A percentile compares a stretch with the other conserved stretches of the same genome.
These are phyloP conservation scores for Epichloe amarillans DNA, from an alignment of 2,329 filamentous ascomycete genomes.

Conservation along the genomic window DNA sequence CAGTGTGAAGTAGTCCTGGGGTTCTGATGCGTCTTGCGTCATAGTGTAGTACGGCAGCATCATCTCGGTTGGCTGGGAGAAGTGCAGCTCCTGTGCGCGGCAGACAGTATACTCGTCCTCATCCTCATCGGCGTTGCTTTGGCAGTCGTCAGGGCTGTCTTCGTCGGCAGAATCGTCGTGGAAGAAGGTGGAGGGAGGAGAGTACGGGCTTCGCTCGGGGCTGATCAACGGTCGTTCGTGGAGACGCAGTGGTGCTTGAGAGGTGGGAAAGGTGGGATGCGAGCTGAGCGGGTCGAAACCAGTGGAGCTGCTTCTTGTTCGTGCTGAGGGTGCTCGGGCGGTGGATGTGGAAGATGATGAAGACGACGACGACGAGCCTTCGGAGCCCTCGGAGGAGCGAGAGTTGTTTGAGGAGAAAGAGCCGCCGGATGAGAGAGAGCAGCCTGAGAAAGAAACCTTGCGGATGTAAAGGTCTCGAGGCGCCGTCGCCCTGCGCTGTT, in stretches of 20 bases:
- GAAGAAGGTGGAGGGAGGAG: constrained; percentile 16
- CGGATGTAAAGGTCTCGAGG: constrained; percentile 26
- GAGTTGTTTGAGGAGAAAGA: constrained; percentile 27
- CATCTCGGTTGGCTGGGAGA: constrained; percentile 12
- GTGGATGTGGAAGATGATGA: constrained; percentile 18
- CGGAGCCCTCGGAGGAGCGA: constrained; percentile 17
- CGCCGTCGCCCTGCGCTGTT: constrained; percentile 22
- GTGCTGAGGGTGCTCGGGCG: constrained; percentile 13
- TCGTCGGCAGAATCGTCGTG: constrained; percentile 14
- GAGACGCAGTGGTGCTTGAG: constrained; percentile 23
- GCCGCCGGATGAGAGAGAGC: constrained; percentile 23
- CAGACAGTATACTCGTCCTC: constrained; percentile 10
- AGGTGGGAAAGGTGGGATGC: constrained; percentile 22
- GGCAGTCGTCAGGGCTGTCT: constrained; percentile 12
- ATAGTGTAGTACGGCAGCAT: constrained; percentile 14
- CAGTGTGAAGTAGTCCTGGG: constrained; percentile 22
- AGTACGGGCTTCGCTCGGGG: constrained; percentile 9
- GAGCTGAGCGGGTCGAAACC: constrained; percentile 21
- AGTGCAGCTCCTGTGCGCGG: constrained; percentile 3
- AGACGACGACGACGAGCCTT: constrained; percentile 12
- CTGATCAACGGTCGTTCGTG: constrained; percentile 22
- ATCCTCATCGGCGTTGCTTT: constrained; percentile 7
- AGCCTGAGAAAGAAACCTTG: constrained; percentile 28
- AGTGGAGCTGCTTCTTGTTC: constrained; percentile 10
- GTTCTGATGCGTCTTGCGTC: constrained; percentile 12